Conservation (phyloP, 1,284 basidiomycete species). For the Chondrostereum purpureum region DNA sequence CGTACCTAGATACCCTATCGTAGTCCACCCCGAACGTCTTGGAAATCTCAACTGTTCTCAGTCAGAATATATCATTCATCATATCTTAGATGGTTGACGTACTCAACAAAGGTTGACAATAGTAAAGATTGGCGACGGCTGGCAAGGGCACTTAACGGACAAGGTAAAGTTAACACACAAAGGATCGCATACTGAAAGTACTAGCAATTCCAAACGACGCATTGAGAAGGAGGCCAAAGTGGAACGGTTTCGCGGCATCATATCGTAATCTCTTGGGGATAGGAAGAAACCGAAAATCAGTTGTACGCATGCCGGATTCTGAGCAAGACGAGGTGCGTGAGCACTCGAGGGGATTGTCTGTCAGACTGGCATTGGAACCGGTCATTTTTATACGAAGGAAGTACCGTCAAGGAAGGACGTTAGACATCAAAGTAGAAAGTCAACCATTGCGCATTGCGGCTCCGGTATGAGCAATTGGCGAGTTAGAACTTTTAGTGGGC, state of each 20-base stretch:
- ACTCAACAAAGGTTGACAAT: slow-evolving; percentile 69
- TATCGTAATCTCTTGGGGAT: slow-evolving; percentile 59
- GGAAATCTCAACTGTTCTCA: slow-evolving; percentile 42
- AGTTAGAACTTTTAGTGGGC: too few relatives aligned
- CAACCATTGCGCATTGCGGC: too few relatives aligned
- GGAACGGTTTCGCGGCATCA: slow-evolving; percentile 48
- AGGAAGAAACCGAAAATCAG: slow-evolving; percentile 59
- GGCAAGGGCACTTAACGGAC: neutral
- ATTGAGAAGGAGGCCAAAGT: slow-evolving; percentile 59
- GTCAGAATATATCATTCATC: slow-evolving; percentile 6
- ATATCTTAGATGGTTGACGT: slow-evolving; percentile 17
- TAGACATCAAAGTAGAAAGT: too few relatives aligned
- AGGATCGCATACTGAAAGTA: slow-evolving; percentile 41
- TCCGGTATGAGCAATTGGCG: too few relatives aligned
- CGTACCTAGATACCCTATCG: slow-evolving; percentile 43
- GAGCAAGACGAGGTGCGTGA: too few relatives aligned
- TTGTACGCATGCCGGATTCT: slow-evolving; percentile 13
- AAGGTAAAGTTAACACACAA: neutral
- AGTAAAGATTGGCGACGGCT: slow-evolving; percentile 65
- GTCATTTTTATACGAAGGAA: too few relatives aligned
- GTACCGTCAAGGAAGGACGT: too few relatives aligned
- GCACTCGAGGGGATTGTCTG: too few relatives aligned
- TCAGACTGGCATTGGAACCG: too few relatives aligned
- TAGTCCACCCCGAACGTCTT: slow-evolving; percentile 51
- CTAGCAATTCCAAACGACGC: slow-evolving; percentile 61